Percentiles rank a stretch among this genome's conserved stretches.
phyloP scores from a whole-genome alignment of 805 yeast species.

The Teunomyces stri region DNA sequence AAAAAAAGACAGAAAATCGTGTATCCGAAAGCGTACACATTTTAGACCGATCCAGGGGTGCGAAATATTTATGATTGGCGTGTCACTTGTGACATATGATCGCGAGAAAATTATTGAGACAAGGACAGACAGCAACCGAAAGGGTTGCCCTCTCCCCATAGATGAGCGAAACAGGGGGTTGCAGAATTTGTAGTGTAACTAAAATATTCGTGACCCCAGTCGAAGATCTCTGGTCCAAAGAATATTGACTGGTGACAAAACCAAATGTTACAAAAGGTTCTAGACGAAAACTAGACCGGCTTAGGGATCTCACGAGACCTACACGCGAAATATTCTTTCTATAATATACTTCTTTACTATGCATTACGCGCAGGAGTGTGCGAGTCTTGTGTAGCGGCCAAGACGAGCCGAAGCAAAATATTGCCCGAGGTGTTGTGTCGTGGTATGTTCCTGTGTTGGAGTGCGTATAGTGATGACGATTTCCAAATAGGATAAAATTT shows the following conservation, averaged over 20 bases:
- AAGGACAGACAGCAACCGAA: neutral
- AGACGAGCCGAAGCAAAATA: neutral
- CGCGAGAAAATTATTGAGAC: neutral
- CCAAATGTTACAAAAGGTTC: neutral
- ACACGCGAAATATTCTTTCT: neutral
- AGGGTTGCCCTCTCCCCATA: neutral
- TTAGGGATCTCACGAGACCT: neutral
- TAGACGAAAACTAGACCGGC: neutral
- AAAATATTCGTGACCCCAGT: neutral
- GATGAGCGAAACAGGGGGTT: too few species aligned
- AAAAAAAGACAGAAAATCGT: neutral
- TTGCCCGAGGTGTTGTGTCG: conserved; percentile 1
- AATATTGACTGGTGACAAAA: neutral
- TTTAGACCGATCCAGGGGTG: conserved; percentile 1
- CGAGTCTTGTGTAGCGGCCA: neutral
- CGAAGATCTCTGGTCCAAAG: neutral
- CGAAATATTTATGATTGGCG: neutral
- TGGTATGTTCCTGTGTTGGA: conserved; percentile 1
- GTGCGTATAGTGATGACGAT: neutral
- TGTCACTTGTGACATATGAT: neutral
- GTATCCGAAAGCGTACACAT: neutral
- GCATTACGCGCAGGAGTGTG: neutral
- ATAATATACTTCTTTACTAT: neutral
- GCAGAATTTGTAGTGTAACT: too few species aligned
- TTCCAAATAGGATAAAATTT: conserved; percentile 3